These are phyloP conservation scores for Solanum okadae DNA, from an alignment of 257 asterid genomes.

Conservation along the genomic window DNA sequence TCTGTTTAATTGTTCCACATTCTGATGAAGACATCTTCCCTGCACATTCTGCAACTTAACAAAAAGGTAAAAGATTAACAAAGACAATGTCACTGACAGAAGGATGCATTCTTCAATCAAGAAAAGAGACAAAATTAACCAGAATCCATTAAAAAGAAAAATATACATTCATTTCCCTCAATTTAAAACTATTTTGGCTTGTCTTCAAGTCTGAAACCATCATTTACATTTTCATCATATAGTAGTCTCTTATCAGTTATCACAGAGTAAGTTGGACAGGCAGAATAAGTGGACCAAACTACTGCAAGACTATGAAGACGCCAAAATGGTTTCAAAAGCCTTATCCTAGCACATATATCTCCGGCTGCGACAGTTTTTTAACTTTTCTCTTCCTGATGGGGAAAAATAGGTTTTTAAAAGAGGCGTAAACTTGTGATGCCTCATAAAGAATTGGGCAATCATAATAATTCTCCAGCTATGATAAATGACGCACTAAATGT, in stretches of 20 bases:
- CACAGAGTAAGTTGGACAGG: not conserved
- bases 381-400: not conserved
- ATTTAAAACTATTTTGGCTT: not conserved
- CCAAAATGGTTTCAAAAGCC: not conserved
- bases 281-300: not conserved
- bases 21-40: conserved; percentile 36
- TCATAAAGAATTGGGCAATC: not conserved
- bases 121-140: not conserved
- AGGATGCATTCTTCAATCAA: not conserved
- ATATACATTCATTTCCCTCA: not conserved
- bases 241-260: not conserved
- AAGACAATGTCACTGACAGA: not conserved
- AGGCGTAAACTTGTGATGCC: not conserved
- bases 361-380: not conserved
- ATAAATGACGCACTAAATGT: too few species aligned
- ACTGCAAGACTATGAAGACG: not conserved
- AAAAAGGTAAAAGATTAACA: not conserved
- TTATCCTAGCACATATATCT: not conserved
- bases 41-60: conserved; percentile 45
- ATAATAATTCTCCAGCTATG: not conserved
- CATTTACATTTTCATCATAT: not conserved
- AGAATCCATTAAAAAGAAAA: not conserved
- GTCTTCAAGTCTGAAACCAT: not conserved
- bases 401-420: not conserved
- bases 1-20: conserved; percentile 19